Percentiles rank a stretch among this genome's conserved stretches.
Evolutionary conservation across 2,329 filamentous ascomycete genomes (phyloP).

Genomic region (Periconia sp.): DNA sequence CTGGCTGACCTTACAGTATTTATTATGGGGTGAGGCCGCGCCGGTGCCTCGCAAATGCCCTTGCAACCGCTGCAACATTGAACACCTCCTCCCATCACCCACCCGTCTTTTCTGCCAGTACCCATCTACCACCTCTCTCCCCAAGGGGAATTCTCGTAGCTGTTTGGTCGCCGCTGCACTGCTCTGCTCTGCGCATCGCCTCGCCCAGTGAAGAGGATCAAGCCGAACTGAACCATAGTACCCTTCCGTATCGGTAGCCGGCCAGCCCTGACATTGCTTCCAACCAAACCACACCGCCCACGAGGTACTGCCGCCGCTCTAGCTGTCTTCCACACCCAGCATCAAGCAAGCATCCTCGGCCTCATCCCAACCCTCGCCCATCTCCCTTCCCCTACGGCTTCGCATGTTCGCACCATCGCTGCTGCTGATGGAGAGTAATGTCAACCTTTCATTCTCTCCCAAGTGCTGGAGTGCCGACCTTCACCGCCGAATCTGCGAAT

Average conservation of each 20-base stretch:
- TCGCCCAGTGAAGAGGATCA: neutral
- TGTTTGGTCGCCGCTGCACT: no score
- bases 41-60: neutral
- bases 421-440: constrained; percentile 43
- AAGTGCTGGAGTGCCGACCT: constrained; percentile 41
- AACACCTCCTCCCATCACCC: neutral
- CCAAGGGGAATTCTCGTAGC: no score
- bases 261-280: no score
- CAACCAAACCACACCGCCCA: no score
- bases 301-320: no score
- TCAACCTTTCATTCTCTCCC: constrained; percentile 32
- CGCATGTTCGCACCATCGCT: constrained; percentile 12
- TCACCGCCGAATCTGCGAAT: constrained; percentile 39
- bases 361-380: neutral
- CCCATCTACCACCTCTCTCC: no score
- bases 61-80: neutral
- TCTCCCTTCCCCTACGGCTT: neutral
- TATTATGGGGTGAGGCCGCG: neutral
- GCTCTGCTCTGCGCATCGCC: neutral
- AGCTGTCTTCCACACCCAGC: no score
- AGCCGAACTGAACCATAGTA: no score
- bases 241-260: no score
- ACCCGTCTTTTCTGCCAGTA: no score
- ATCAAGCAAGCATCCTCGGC: neutral
- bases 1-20: neutral